Percentiles rank a stretch among this genome's conserved stretches.
Conservation (phyloP, 2,329 filamentous ascomycete genomes). For the Akanthomyces uredinophilus region DNA sequence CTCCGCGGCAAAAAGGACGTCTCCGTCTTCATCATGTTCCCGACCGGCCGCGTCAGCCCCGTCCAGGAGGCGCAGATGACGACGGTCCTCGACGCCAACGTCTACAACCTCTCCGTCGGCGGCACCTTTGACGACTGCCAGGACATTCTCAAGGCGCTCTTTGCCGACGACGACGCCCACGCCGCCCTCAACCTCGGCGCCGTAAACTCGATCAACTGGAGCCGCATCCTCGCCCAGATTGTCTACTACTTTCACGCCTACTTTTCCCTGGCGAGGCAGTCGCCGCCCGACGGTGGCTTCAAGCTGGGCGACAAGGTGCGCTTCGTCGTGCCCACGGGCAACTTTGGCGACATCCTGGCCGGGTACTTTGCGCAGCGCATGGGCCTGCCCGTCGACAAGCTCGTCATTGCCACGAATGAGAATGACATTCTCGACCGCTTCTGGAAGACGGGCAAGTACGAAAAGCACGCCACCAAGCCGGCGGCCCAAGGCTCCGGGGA, state of each 20-base stretch:
- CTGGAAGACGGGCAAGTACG: slow-evolving; percentile 84
- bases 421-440: slow-evolving; percentile 97
- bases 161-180: slow-evolving; percentile 82
- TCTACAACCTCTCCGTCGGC: slow-evolving; percentile 84
- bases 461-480: slow-evolving; percentile 62
- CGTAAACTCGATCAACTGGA: slow-evolving; percentile 96
- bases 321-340: slow-evolving; percentile 89
- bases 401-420: slow-evolving; percentile 91
- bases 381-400: slow-evolving; percentile 82
- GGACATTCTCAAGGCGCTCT: slow-evolving; percentile 92
- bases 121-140: slow-evolving; percentile 97
- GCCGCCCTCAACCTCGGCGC: slow-evolving; percentile 77
- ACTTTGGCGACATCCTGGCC: slow-evolving; percentile 92
- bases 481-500: slow-evolving; percentile 49
- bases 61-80: slow-evolving; percentile 98
- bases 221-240: slow-evolving; percentile 91
- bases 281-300: slow-evolving; percentile 48
- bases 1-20: slow-evolving; percentile 94
- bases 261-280: slow-evolving; percentile 66
- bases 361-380: slow-evolving; percentile 90
- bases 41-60: slow-evolving; percentile 82
- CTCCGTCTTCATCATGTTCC: slow-evolving; percentile 90
- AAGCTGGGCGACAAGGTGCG: slow-evolving; percentile 65
- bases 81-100: slow-evolving; percentile 82
- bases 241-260: slow-evolving; percentile 97